These are phyloP conservation scores for Nectriaceae sp. DNA, from an alignment of 2,329 filamentous ascomycete genomes.

Conservation along the genomic window DNA sequence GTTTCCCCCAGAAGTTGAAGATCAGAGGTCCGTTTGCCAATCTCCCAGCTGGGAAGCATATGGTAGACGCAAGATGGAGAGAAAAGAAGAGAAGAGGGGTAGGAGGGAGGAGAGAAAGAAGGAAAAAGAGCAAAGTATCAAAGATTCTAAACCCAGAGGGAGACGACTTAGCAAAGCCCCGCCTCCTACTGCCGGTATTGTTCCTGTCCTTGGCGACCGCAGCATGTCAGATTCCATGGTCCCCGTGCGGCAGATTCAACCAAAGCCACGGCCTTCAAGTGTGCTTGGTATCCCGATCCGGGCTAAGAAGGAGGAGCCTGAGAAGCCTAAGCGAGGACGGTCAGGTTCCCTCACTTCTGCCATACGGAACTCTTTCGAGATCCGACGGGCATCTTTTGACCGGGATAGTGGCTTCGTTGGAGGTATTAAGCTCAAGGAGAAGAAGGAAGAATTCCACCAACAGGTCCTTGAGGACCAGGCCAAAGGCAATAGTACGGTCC, in stretches of 20 bases:
- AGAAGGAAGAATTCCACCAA: constrained; percentile 37
- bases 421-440: constrained; percentile 42
- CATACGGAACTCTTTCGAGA: constrained; percentile 37
- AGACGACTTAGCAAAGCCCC: constrained; percentile 35
- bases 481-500: constrained; percentile 30
- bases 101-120: constrained; percentile 35
- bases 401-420: constrained; percentile 42
- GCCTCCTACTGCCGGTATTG: constrained; percentile 21
- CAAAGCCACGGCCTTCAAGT: constrained; percentile 29
- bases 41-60: constrained; percentile 65
- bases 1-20: constrained; percentile 32
- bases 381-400: constrained; percentile 35
- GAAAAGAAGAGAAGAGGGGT: constrained; percentile 48
- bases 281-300: constrained; percentile 26
- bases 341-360: constrained; percentile 40
- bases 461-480: constrained; percentile 28
- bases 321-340: constrained; percentile 31
- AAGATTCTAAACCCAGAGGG: constrained; percentile 23
- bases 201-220: constrained; percentile 14
- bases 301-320: constrained; percentile 21
- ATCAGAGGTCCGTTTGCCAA: constrained; percentile 51
- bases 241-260: constrained; percentile 18
- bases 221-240: constrained; percentile 15
- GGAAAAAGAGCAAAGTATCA: constrained; percentile 16
- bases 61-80: constrained; percentile 54